Evolutionary conservation across 2,329 filamentous ascomycete genomes (phyloP), one percentile per base, ranked within the genome.

Genomic region (Fusarium sp.): DNA sequence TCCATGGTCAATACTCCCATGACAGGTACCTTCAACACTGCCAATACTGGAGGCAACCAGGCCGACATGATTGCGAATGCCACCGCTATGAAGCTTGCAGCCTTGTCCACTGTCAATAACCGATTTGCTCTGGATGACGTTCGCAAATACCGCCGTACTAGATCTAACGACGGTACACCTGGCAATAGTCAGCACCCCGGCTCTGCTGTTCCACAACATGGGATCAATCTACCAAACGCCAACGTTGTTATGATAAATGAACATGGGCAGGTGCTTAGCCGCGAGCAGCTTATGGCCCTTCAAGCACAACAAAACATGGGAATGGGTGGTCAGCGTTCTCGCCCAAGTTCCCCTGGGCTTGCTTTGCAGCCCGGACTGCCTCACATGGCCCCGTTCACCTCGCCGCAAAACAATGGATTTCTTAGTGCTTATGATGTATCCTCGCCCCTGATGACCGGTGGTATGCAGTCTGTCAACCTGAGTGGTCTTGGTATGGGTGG

Each of bases 31-130:
- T 99, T 98, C 79, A 90, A 86, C 67, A 81, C 84, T 17, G 73
- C 70, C 54, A 78, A 86, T 70, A 81, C 81, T 39, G 81, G 83
- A 40, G 84, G 83, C 46, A 90, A 87, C 56, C 94, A 97, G 78
- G 94, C 94, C 17, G 96, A 99, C 75, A 98, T 98, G 95, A 92
- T 99, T 59, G 96, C 96, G 61, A 99, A 98, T 77, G 96, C 96
- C 25, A 98, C 96, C 17, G 96, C 96, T 22, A 99, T 99, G 96
- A 99, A 99, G 80, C 87, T 99, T 51, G 96, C 96, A 45, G 96
- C 96, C 19, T 84, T 99, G 45, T 98, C 95, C 7, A 99, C 96
- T 4, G 96, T 99, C 49, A 99, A 98, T 83, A 99, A 98, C 79
- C 92, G 96, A 41, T 97, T 99, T 75, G 94, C 96, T 52, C 85